phyloP scores from a whole-genome alignment of 768 basidiomycete genomes.

The Hericium coralloides region DNA sequence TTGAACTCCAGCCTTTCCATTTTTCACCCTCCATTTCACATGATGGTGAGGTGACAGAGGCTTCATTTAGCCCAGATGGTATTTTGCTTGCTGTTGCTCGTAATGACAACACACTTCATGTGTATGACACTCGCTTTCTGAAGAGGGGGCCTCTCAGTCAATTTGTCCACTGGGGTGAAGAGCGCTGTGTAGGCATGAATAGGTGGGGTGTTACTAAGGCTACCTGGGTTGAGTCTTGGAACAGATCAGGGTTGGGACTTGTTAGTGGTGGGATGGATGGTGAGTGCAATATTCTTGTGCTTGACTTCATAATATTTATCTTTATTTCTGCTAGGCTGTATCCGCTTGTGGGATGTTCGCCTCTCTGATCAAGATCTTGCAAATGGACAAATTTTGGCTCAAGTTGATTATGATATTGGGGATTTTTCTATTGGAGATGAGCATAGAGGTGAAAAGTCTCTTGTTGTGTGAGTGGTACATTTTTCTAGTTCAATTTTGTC shows the following conservation, averaged over 20 bases:
- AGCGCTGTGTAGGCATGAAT: slow-evolving; percentile 1
- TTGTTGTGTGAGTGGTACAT: slow-evolving; percentile 9
- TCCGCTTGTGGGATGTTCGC: slow-evolving; percentile 12
- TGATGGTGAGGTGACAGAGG: slow-evolving; percentile 8
- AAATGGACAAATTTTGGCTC: slow-evolving; percentile 10
- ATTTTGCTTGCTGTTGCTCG: slow-evolving; percentile 10
- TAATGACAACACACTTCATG: slow-evolving; percentile 11
- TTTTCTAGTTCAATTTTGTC: background rate
- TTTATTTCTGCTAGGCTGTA: slow-evolving; percentile 4
- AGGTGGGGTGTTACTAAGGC: slow-evolving; percentile 10
- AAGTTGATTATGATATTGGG: slow-evolving; percentile 10
- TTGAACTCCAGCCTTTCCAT: slow-evolving; percentile 1
- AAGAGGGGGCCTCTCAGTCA: slow-evolving; percentile 1
- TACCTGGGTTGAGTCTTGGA: slow-evolving; percentile 12
- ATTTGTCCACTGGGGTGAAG: slow-evolving; percentile 11
- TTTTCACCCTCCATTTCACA: background rate
- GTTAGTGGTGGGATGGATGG: slow-evolving; percentile 13
- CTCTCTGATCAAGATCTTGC: slow-evolving; percentile 7
- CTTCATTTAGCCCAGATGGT: slow-evolving; percentile 11
- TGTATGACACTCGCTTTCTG: slow-evolving; percentile 13
- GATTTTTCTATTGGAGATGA: slow-evolving; percentile 14
- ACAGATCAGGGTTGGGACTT: slow-evolving; percentile 5
- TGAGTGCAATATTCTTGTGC: background rate
- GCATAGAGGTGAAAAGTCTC: slow-evolving; percentile 7
- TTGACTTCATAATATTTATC: background rate